These are phyloP conservation scores for Lactarius tabidus DNA, from an alignment of 768 basidiomycete genomes.

Conservation along the genomic window DNA sequence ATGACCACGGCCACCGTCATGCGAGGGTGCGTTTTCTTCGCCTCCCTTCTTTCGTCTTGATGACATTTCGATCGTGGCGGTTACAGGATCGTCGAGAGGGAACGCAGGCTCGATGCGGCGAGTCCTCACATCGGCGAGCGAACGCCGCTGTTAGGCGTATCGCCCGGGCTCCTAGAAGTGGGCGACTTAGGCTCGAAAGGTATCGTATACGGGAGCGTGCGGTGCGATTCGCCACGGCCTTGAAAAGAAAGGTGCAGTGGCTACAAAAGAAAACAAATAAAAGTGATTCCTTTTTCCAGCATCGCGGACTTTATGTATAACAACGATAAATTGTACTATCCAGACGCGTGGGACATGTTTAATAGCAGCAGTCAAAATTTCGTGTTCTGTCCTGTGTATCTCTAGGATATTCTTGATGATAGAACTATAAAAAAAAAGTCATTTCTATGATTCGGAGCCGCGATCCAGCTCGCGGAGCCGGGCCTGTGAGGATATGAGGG, in stretches of 20 bases:
- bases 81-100: conserved; percentile 52
- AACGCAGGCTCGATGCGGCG: conserved; percentile 35
- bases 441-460: neutral
- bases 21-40: too few species aligned
- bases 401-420: neutral
- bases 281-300: too few species aligned
- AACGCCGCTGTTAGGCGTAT: too few species aligned
- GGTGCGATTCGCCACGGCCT: too few species aligned
- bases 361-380: neutral
- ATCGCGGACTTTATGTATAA: neutral
- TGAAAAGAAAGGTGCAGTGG: neutral
- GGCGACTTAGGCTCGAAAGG: too few species aligned
- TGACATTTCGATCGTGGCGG: neutral
- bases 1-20: conserved; percentile 71
- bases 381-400: neutral
- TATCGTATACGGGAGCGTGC: too few species aligned
- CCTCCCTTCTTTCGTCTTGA: neutral
- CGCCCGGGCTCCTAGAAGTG: too few species aligned
- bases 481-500: neutral
- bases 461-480: conserved; percentile 21
- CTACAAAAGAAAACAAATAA: conserved; percentile 56
- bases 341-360: neutral
- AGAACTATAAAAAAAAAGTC: neutral
- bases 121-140: too few species aligned
- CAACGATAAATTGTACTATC: neutral